These are phyloP conservation scores for Stephanodiscus triporus DNA, from an alignment of 108 stramenopile genomes.

Conservation along the genomic window DNA sequence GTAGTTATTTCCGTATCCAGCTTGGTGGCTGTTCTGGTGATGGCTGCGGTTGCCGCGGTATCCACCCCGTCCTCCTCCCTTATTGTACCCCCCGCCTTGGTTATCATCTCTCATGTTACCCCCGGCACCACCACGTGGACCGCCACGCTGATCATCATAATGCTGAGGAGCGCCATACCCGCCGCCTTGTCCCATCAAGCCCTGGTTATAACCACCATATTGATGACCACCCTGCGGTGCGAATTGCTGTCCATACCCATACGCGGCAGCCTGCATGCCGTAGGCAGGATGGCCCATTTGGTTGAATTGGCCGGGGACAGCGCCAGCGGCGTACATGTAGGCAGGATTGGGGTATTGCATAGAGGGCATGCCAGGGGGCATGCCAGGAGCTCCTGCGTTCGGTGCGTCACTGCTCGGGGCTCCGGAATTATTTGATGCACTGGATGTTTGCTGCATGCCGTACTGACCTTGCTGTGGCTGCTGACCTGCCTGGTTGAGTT, in stretches of 20 bases:
- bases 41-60: slow-evolving; percentile 63
- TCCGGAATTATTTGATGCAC: slow-evolving; percentile 28
- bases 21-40: slow-evolving; percentile 58
- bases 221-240: slow-evolving; percentile 60
- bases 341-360: slow-evolving; percentile 74
- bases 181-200: slow-evolving; percentile 69
- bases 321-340: slow-evolving; percentile 49
- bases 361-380: slow-evolving; percentile 84
- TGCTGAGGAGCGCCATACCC: slow-evolving; percentile 76
- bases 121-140: slow-evolving; percentile 20
- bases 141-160: slow-evolving; percentile 67
- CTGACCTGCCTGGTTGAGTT: slow-evolving; percentile 22
- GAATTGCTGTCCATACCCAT: slow-evolving; percentile 71
- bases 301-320: slow-evolving; percentile 61
- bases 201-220: slow-evolving; percentile 70
- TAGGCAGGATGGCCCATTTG: slow-evolving; percentile 71
- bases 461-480: slow-evolving; percentile 36
- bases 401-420: slow-evolving; percentile 38
- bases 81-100: slow-evolving; percentile 67
- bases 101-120: slow-evolving; percentile 70
- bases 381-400: slow-evolving; percentile 36
- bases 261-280: slow-evolving; percentile 64
- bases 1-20: slow-evolving; percentile 74
- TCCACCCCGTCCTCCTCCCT: slow-evolving; percentile 64
- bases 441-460: slow-evolving; percentile 42